Evolutionary conservation across 1,139 yeast genomes (phyloP), one percentile per base, ranked within the genome.

Genomic region (Nakaseomyces kungkrabaensis): DNA sequence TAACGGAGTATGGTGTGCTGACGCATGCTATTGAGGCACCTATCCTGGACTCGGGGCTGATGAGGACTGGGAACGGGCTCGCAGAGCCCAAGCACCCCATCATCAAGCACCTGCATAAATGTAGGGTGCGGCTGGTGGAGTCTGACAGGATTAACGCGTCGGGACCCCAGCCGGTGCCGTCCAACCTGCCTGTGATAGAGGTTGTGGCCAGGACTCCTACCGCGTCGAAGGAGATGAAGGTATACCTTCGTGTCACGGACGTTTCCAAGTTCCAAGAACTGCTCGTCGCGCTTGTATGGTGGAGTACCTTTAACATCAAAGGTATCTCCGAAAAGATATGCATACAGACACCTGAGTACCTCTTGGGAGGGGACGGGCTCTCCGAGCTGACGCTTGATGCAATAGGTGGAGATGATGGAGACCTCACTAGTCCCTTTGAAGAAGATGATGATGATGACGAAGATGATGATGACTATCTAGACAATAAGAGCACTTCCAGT

Each of bases 221-320:
- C 13, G 49, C 47, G 2, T 24, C 38, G 3, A 54, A 74, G 74
- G 41, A 72, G 71, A 49, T 38, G 34, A 34, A 47, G 38, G 63
- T 79, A 10, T 79, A 72, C 59, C 65, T 82, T 48, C 73, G 71
- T 50, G 69, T 78, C 6, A 62, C 71, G 2, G 70, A 76, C 27
- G 73, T 69, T 52, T 53, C 65, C n/a, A 70, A 68, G 41, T 80
- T 81, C 53, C 72, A 76, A 34, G 69, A 70, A 47, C 61, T 83
- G 32, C 56, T 83, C n/a, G 69, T 78, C 43, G 62, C 76, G 25
- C 66, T 83, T 45, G 60, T 81, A 36, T 76, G 81, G 45, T 84
- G 94, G 92, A 84, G 81, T 56, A 72, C 76, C 46, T 60, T 83
- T 56, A 75, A 72, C 53, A 79, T 82, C 1, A 72, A 68, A 41